Evolutionary conservation across 352 stramenopile species (phyloP), one percentile per base, ranked within the genome.

Genomic region (Pythium rishiriense): DNA sequence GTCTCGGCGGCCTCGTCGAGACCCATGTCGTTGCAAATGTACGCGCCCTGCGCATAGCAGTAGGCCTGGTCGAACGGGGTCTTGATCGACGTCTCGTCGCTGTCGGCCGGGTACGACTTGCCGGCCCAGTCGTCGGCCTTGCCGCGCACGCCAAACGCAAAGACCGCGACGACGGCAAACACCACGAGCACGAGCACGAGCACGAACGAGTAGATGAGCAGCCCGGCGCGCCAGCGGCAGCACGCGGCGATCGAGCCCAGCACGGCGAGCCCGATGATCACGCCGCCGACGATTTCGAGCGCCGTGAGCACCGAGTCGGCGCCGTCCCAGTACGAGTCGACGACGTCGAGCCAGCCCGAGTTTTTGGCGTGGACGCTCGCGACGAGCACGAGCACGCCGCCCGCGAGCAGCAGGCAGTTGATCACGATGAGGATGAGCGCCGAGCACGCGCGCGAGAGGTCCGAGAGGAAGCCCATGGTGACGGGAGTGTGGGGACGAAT

Each of bases 41-140:
- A 88, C 19, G 74, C 83, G 57, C 78, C 83, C 73, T 92, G 81
- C 21, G 81, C 75, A 50, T 90, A 90, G 71, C 83, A 93, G 53
- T 91, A 91, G 26, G 65, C 73, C 64, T 81, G 63, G 61, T 93
- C 80, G 31, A 93, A 90, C 31, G 83, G 62, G 31, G 70, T 61
- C 70, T 86, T 87, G 61, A 91, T 66, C 8, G 58, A 65, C 41
- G 74, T 58, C 47, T 93, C 83, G 31, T 78, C 61, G 26, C 49
- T 66, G 45, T 63, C 75, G 24, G 76, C 78, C n/a, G 83, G 81
- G 58, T 85, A 91, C 5, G 61, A 58, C 47, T 69, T 65, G 48
- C 42, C 54, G 46, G 75, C 70, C 81, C 81, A 93, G 57, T 83
- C 68, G n/a, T 68, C 68, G 17, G 73, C 69, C 8, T 54, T 82